Evolutionary conservation across 2,329 filamentous ascomycete genomes (phyloP).

Genomic region (Aspergillus aculeatinus): DNA sequence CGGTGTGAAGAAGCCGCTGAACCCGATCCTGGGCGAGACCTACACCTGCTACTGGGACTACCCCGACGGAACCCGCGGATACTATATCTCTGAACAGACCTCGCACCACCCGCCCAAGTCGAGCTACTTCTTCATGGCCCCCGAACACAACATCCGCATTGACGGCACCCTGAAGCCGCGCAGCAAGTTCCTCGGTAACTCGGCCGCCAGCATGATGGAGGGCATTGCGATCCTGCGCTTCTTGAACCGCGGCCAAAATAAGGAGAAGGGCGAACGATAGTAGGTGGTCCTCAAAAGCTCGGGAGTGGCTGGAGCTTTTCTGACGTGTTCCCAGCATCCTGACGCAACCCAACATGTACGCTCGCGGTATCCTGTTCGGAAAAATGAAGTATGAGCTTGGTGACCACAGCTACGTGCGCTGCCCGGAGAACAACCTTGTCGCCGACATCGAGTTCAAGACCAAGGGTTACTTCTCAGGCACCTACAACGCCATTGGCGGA

Average conservation of each 20-base stretch:
- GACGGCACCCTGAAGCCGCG: conserved; percentile 93
- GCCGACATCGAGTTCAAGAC: conserved; percentile 98
- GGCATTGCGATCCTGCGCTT: conserved; percentile 85
- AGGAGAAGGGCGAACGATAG: conserved; percentile 76
- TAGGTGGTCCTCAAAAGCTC: conserved; percentile 49
- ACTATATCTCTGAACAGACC: conserved; percentile 97
- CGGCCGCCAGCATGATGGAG: conserved; percentile 97
- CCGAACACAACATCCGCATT: conserved; percentile 88
- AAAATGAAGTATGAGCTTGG: conserved; percentile 99
- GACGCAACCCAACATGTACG: conserved; percentile 99
- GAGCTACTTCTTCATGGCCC: conserved; percentile 98
- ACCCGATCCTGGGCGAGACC: conserved; percentile 91
- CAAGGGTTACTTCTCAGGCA: conserved; percentile 94
- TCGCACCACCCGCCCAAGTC: conserved; percentile 98
- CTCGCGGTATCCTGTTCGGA: conserved; percentile 90
- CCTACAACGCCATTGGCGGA: conserved; percentile 93
- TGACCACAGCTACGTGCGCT: conserved; percentile 89
- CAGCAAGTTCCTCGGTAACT: conserved; percentile 95
- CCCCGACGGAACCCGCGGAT: conserved; percentile 76
- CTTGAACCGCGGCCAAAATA: conserved; percentile 69
- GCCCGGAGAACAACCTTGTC: conserved; percentile 79
- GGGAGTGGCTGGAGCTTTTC: conserved; percentile 5
- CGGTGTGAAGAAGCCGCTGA: conserved; percentile 96
- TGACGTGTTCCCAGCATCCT: conserved; percentile 62
- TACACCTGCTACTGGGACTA: conserved; percentile 97